phyloP scores from a whole-genome alignment of 106 monocot genomes.

The Acorus gramineus region DNA sequence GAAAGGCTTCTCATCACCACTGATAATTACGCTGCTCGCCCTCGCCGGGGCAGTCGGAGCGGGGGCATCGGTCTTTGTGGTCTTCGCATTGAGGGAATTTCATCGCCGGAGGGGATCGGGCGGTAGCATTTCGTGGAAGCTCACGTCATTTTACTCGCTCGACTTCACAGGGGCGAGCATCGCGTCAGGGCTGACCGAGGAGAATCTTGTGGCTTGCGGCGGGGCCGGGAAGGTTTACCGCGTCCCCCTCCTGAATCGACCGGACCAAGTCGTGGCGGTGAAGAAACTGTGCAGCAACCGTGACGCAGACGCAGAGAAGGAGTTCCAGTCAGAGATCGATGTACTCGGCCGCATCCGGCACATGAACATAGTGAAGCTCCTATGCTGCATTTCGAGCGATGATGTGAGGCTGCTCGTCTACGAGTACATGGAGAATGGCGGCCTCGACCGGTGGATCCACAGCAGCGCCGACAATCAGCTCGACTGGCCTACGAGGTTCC shows the following conservation, averaged over 20 bases:
- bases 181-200: conserved; percentile 20
- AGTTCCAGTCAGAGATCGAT: conserved; percentile 41
- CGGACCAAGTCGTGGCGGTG: conserved; percentile 23
- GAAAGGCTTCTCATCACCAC: neutral
- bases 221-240: conserved; percentile 36
- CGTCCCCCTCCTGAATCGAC: conserved; percentile 1
- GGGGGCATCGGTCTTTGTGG: conserved; percentile 4
- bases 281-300: conserved; percentile 28
- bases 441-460: conserved; percentile 50
- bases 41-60: conserved; percentile 21
- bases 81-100: conserved; percentile 17
- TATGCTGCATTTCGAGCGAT: conserved; percentile 30
- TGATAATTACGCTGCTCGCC: conserved; percentile 7
- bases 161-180: conserved; percentile 33
- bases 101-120: conserved; percentile 3
- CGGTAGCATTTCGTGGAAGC: conserved; percentile 21
- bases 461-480: neutral
- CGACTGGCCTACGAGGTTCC: conserved; percentile 39
- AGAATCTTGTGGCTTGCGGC: conserved; percentile 39
- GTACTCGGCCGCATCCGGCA: conserved; percentile 44
- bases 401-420: conserved; percentile 39
- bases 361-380: conserved; percentile 41
- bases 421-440: conserved; percentile 55
- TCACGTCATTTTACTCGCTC: conserved; percentile 34
- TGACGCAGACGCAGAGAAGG: conserved; percentile 24